phyloP scores from a whole-genome alignment of 305 asterid genomes.

The Rubia tinctorum region DNA sequence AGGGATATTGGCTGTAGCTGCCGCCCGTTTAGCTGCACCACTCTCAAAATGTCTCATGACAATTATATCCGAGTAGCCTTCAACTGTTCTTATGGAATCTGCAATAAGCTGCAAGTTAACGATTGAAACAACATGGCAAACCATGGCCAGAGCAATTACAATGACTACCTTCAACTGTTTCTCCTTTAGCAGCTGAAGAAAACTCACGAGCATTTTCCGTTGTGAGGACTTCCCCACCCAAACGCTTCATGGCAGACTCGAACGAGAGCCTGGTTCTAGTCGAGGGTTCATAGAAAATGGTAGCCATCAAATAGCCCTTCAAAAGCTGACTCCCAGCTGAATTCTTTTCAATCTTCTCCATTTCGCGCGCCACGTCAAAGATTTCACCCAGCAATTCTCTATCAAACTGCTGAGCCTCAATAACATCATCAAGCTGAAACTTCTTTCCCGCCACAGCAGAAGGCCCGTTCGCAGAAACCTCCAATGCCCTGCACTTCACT shows the following conservation, averaged over 20 bases:
- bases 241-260: slow-evolving; percentile 94
- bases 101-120: slow-evolving; percentile 18
- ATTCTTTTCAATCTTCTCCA: slow-evolving; percentile 85
- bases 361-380: slow-evolving; percentile 80
- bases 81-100: slow-evolving; percentile 86
- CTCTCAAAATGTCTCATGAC: slow-evolving; percentile 98
- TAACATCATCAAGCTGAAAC: slow-evolving; percentile 65
- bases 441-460: slow-evolving; percentile 39
- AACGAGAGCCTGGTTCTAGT: slow-evolving; percentile 95
- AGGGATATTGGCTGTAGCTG: slow-evolving; percentile 70
- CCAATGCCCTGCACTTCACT: slow-evolving; percentile 44
- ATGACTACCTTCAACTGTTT: slow-evolving; percentile 84
- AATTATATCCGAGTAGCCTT: slow-evolving; percentile 83
- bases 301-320: slow-evolving; percentile 85
- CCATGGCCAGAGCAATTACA: slow-evolving; percentile 2
- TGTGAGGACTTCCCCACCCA: slow-evolving; percentile 93
- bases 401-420: slow-evolving; percentile 91
- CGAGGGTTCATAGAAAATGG: slow-evolving; percentile 89
- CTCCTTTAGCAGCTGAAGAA: slow-evolving; percentile 96
- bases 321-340: slow-evolving; percentile 65
- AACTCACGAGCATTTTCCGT: slow-evolving; percentile 95
- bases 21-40: slow-evolving; percentile 93
- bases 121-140: not conserved
- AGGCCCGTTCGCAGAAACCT: slow-evolving; percentile 36
- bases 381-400: slow-evolving; percentile 65